Conservation (phyloP, 805 yeast genomes). For the Scheffersomyces amazonensis region DNA sequence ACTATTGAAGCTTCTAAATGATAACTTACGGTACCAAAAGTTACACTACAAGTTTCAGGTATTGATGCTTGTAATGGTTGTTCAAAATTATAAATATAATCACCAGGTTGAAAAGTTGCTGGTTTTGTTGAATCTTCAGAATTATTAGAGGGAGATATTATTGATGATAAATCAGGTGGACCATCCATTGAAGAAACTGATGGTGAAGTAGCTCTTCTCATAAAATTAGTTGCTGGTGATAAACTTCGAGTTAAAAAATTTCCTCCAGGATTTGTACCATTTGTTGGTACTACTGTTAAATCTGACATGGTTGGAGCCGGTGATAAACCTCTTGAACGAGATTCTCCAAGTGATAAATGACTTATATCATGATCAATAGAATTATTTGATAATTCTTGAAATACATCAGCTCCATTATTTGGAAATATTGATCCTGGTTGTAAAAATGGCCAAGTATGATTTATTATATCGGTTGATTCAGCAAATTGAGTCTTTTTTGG, state of each 20-base stretch:
- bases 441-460: slow-evolving; percentile 92
- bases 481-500: slow-evolving; percentile 69
- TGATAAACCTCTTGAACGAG: slow-evolving; percentile 11
- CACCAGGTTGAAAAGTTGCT: slow-evolving; percentile 56
- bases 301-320: background rate
- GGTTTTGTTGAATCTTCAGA: slow-evolving; percentile 17
- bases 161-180: slow-evolving; percentile 4
- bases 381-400: slow-evolving; percentile 18
- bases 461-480: slow-evolving; percentile 65
- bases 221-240: slow-evolving; percentile 20
- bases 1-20: slow-evolving; percentile 65
- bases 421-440: slow-evolving; percentile 17
- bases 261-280: slow-evolving; percentile 6
- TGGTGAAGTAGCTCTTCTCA: slow-evolving; percentile 29
- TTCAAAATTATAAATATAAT: slow-evolving; percentile 89
- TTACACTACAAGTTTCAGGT: slow-evolving; percentile 76
- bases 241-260: slow-evolving; percentile 23
- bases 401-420: slow-evolving; percentile 50
- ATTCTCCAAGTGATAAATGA: slow-evolving; percentile 31
- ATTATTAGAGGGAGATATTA: slow-evolving; percentile 5
- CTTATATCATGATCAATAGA: slow-evolving; percentile 25
- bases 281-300: slow-evolving; percentile 1
- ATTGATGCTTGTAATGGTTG: slow-evolving; percentile 76
- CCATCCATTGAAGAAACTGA: slow-evolving; percentile 10
- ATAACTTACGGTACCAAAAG: slow-evolving; percentile 80